These are phyloP conservation scores for Wickerhamomyces chambardii DNA, from an alignment of 805 yeast species.

Conservation along the genomic window DNA sequence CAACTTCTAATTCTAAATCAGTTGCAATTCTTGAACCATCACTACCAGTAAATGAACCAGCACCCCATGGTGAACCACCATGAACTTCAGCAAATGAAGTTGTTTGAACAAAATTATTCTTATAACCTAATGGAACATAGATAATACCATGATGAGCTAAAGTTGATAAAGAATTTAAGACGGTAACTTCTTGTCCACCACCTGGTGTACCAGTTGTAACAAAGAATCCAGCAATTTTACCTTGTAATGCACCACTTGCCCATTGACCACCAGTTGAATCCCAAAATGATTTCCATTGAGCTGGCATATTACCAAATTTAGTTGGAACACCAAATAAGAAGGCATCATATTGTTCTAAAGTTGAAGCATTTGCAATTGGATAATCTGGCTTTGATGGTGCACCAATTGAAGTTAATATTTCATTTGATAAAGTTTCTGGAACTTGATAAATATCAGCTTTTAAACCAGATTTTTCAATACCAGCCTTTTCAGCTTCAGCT, in stretches of 20 bases:
- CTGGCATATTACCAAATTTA: constrained; percentile 74
- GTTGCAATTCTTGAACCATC: constrained; percentile 71
- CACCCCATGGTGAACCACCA: constrained; percentile 86
- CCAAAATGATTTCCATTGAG: constrained; percentile 71
- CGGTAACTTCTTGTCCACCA: constrained; percentile 77
- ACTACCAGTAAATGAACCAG: constrained; percentile 68
- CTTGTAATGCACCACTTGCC: constrained; percentile 64
- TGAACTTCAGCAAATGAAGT: constrained; percentile 57
- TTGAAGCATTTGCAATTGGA: constrained; percentile 55
- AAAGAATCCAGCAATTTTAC: constrained; percentile 69
- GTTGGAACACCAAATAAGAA: constrained; percentile 82
- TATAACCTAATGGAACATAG: constrained; percentile 73
- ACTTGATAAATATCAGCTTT: constrained; percentile 65
- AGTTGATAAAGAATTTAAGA: constrained; percentile 52
- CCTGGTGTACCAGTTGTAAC: constrained; percentile 68
- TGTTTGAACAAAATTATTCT: constrained; percentile 42
- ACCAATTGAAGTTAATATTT: constrained; percentile 43
- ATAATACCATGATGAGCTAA: constrained; percentile 76
- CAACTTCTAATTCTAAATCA: constrained; percentile 55
- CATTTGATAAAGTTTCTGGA: constrained; percentile 63
- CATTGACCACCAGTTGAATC: constrained; percentile 75
- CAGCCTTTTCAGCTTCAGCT: constrained; percentile 61
- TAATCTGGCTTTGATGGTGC: constrained; percentile 57
- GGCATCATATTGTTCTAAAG: constrained; percentile 63
- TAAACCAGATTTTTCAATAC: constrained; percentile 63